Base-by-base conservation (phyloP, 2,329 filamentous ascomycete genomes). In the Verticillium nubilum region DNA sequence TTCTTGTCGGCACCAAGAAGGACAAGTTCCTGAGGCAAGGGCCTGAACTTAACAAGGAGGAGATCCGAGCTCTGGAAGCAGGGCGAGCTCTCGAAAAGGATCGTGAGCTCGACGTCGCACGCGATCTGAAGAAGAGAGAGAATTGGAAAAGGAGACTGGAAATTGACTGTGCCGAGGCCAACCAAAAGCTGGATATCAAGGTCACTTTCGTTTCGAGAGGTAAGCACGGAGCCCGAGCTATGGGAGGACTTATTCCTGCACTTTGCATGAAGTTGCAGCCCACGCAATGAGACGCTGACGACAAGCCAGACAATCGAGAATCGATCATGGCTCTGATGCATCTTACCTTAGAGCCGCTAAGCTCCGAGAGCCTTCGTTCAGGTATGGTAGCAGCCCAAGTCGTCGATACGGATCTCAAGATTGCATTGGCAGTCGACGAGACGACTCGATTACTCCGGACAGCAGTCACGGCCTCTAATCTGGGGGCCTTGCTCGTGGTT, bases 1-100 rank as follows among this genome's bases (percentile, higher is more conserved):
- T 69, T 19, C 57, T 69, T 6, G 66, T 69, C 19, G 65, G 67
- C 5, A 69, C 67, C 0, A 69, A 67, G 59, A 69, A 69, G 60
- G 67, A 69, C 29, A 61, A 65, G 54, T 67, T 65, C 27, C 56
- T 69, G n/a, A 66, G 27, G n/a, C 10, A 13, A 25, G 56, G 67
- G 35, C 61, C 66, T n/a, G 59, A 67, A 31, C 63, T 66, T 52
- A 64, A 60, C 50, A 63, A 56, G 10, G 58, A 60, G 2, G 55
- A 63, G 2, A 61, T 65, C 15, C 54, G 23, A 2, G 54, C 54
- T 10, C 12, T 56, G 33, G 54, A 56, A n/a, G 17, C 31, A 10
- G 29, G 54, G 17, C n/a, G 33, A 12, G 62, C 66, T 26, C 58
- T 63, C 7, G 59, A 63, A 53, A 60, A 63, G 54, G 31, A 56